Base-by-base conservation (phyloP, 208 protist genomes). In the Trypanosoma theileri region DNA sequence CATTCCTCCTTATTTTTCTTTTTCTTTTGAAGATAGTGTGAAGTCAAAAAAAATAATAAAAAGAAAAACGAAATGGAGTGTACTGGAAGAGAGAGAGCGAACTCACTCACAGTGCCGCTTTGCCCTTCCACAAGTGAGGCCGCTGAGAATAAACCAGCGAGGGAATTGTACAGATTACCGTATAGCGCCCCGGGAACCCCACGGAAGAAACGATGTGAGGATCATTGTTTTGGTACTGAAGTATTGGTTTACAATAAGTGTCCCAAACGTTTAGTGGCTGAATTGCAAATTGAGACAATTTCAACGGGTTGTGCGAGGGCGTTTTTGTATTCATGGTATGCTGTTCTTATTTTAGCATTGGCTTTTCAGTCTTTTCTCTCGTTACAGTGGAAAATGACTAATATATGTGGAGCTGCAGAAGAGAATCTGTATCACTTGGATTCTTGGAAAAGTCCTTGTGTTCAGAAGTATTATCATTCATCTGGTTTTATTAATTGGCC, bases 281-380 rank as follows among this genome's bases (percentile, higher is more conserved):
- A 93, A 68, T 70, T 90, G 59, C 88, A 91, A 66, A 79, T 93
- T 60, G 88, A 91, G 60, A 89, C 79, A 14, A 85, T 93, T 74
- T 88, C 82, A 10, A 80, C 80, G 66, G 44, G 60, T 4, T 77
- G 78, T 17, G 77, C 68, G 4, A 80, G 77, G 21, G 41, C 81
- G 0, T 85, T 93, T 58, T 67, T 93, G 1, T 86, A 88, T 57
- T 73, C 74, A 14, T 93, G 88, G 88, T 90, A 93, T 57, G 66
- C 59, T 17, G 62, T 87, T 13, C 79, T 93, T 45, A 52, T 88
- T 13, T 45, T 86, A 4, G 84, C 84, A 0, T 63, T 91, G 17
- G 44, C 86, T 19, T 53, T 88, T 16, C 80, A 93, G 73, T 87
- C 78, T 7, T 53, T 70, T 40, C 75, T 89, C 7, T 64, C 68